Evolutionary conservation across 2,329 filamentous ascomycete species (phyloP).

Genomic region (Parafenestella ontariensis): DNA sequence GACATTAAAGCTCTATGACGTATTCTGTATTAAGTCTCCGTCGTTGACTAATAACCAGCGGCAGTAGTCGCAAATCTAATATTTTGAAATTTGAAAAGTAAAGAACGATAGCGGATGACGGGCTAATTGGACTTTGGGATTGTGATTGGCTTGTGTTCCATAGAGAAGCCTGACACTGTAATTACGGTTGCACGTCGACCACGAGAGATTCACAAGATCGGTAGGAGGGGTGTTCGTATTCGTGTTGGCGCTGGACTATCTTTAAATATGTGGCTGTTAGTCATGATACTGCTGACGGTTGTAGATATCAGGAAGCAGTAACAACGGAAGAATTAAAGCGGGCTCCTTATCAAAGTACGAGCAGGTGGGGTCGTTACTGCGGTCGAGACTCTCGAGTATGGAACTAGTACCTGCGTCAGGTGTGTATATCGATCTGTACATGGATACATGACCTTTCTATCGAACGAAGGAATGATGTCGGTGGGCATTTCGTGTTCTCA

Average conservation of each 20-base stretch:
- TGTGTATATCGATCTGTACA: slow-evolving; percentile 3
- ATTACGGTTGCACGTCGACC: neutral
- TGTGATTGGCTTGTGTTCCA: neutral
- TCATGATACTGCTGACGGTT: neutral
- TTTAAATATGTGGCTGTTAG: neutral
- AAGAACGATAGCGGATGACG: neutral
- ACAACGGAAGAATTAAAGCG: too few relatives aligned
- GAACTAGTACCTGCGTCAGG: slow-evolving; percentile 21
- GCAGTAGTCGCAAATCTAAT: too few relatives aligned
- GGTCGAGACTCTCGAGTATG: neutral
- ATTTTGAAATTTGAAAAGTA: slow-evolving; percentile 1
- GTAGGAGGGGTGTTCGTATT: neutral
- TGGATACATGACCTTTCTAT: slow-evolving; percentile 5
- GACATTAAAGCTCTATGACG: too few relatives aligned
- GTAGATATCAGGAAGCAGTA: too few relatives aligned
- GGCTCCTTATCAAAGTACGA: neutral
- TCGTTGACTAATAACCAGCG: too few relatives aligned
- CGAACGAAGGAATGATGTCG: slow-evolving; percentile 4
- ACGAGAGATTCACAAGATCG: neutral
- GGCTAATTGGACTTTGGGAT: neutral
- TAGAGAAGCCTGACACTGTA: neutral
- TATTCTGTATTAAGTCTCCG: too few relatives aligned
- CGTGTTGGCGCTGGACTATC: slow-evolving; percentile 4
- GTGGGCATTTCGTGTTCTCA: slow-evolving; percentile 3
- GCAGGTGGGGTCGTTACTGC: neutral